Percentiles rank a stretch among this genome's conserved stretches.
phyloP scores from a whole-genome alignment of 177 flowering plant genomes.

The Vitis hybrid region DNA sequence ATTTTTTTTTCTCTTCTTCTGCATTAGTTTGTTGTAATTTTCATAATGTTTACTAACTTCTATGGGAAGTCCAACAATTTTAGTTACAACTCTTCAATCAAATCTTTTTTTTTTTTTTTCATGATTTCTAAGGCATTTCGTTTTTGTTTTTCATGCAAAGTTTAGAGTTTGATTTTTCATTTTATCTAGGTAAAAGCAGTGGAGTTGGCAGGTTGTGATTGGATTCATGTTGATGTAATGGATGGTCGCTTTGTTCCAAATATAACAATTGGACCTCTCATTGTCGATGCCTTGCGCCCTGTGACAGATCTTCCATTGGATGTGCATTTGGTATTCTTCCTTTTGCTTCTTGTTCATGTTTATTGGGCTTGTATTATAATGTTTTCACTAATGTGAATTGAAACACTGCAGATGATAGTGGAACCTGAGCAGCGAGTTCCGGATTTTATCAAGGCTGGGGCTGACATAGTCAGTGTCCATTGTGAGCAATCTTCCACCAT shows the following conservation, averaged over 20 bases:
- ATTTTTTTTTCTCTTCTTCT: neutral
- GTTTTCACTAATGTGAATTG: conserved; percentile 15
- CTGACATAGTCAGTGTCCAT: conserved; percentile 95
- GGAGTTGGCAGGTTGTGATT: conserved; percentile 97
- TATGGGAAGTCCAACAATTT: neutral
- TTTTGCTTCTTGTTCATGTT: neutral
- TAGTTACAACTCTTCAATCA: neutral
- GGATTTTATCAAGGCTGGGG: conserved; percentile 98
- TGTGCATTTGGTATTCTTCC: conserved; percentile 81
- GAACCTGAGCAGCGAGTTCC: conserved; percentile 98
- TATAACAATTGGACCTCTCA: conserved; percentile 96
- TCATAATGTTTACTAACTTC: neutral
- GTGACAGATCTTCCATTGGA: conserved; percentile 97
- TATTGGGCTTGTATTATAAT: neutral
- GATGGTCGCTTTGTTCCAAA: conserved; percentile 99
- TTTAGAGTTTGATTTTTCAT: conserved; percentile 12
- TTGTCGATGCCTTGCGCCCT: conserved; percentile 95
- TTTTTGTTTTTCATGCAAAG: neutral
- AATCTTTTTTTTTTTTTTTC: neutral
- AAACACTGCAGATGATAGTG: conserved; percentile 84
- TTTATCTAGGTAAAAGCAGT: conserved; percentile 90
- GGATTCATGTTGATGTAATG: conserved; percentile 99
- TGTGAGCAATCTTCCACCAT: conserved; percentile 96
- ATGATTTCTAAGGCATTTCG: neutral
- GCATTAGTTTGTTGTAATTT: neutral